These are phyloP conservation scores for Cyberlindnera euphorbiiphila DNA, from an alignment of 805 yeast species.

Conservation along the genomic window DNA sequence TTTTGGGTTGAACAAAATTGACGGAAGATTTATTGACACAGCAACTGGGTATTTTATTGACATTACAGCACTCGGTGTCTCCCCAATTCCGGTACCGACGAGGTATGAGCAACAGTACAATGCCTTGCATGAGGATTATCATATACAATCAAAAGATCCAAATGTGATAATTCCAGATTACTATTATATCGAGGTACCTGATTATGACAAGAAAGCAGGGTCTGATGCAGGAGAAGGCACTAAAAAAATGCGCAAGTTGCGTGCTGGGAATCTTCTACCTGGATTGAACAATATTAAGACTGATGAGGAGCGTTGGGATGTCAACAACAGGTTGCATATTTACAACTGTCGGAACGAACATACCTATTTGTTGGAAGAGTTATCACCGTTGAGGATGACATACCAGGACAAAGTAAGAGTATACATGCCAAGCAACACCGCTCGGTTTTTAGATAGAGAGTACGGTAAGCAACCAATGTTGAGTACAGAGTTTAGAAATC, in stretches of 20 bases:
- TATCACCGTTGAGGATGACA: constrained; percentile 50
- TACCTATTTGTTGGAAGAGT: constrained; percentile 42
- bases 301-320: constrained; percentile 32
- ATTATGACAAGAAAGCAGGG: constrained; percentile 16
- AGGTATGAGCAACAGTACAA: constrained; percentile 9
- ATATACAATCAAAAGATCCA: constrained; percentile 14
- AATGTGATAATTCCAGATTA: constrained; percentile 14
- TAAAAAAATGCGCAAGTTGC: too few species aligned
- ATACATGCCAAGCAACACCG: constrained; percentile 47
- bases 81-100: constrained; percentile 13
- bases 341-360: constrained; percentile 63
- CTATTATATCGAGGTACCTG: constrained; percentile 6
- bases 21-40: constrained; percentile 68
- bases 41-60: constrained; percentile 71
- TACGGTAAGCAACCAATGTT: constrained; percentile 38
- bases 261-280: too few species aligned
- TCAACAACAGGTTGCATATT: constrained; percentile 30
- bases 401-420: constrained; percentile 59
- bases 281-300: constrained; percentile 19
- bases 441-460: constrained; percentile 44
- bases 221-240: too few species aligned
- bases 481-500: constrained; percentile 35
- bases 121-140: constrained; percentile 1
- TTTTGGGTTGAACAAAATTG: constrained; percentile 60
- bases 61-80: constrained; percentile 48